phyloP scores from a whole-genome alignment of 1,284 basidiomycete species.

The Pascua guehoae region DNA sequence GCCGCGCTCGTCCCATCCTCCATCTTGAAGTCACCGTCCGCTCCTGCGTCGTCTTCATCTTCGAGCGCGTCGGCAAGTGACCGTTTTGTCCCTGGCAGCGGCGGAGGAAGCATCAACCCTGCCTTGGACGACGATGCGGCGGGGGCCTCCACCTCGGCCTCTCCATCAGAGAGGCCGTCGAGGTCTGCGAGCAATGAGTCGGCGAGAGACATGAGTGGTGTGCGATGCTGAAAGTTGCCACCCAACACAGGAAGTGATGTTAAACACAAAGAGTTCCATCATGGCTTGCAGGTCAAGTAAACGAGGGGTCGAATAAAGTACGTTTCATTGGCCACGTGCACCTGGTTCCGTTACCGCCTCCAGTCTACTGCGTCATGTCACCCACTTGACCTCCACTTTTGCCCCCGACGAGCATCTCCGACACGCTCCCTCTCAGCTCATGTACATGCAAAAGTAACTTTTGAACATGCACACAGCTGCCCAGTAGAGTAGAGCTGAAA shows the following conservation, averaged over 20 bases:
- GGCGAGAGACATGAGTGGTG: conserved; percentile 46
- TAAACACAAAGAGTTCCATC: not conserved
- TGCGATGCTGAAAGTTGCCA: too few relatives aligned
- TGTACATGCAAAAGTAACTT: too few relatives aligned
- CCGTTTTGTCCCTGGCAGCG: conserved; percentile 12
- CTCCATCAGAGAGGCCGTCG: conserved; percentile 49
- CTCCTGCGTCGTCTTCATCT: conserved; percentile 18
- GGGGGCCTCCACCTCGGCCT: conserved; percentile 17
- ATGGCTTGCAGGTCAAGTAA: not conserved
- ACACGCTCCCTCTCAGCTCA: too few relatives aligned
- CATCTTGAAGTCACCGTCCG: conserved; percentile 36
- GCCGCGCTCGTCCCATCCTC: conserved; percentile 37
- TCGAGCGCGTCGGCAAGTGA: conserved; percentile 13
- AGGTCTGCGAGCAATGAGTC: conserved; percentile 51
- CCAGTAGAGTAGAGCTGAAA: too few relatives aligned
- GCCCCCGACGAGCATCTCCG: too few relatives aligned
- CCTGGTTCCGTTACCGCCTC: too few relatives aligned
- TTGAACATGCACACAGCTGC: too few relatives aligned
- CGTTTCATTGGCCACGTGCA: too few relatives aligned
- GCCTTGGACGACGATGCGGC: conserved; percentile 20
- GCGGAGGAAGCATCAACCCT: conserved; percentile 12
- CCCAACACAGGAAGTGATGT: not conserved
- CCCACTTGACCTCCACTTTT: too few relatives aligned
- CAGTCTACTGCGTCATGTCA: too few relatives aligned
- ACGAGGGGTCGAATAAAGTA: too few relatives aligned